phyloP scores from a whole-genome alignment of 2,329 filamentous ascomycete species.

The Erysiphe pisi region DNA sequence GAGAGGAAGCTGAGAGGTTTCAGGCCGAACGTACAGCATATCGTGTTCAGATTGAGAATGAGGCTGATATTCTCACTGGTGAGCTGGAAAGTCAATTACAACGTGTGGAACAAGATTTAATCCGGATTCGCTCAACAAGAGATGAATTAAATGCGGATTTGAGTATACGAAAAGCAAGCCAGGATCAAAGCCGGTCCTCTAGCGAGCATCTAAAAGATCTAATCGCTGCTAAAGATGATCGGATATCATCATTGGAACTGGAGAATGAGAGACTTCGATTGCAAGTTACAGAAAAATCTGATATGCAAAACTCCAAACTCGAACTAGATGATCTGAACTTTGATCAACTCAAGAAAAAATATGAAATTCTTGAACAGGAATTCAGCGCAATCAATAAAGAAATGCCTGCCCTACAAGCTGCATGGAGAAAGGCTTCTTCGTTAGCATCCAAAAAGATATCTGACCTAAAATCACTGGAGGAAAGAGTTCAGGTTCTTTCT shows the following conservation, averaged over 20 bases:
- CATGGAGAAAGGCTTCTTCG: constrained; percentile 79
- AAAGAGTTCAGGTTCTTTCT: constrained; percentile 60
- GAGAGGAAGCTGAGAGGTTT: constrained; percentile 73
- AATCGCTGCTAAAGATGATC: constrained; percentile 63
- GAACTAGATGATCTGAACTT: constrained; percentile 50
- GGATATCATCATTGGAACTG: constrained; percentile 70
- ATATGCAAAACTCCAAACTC: constrained; percentile 38
- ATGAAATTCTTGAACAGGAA: constrained; percentile 64
- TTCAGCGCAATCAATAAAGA: constrained; percentile 78
- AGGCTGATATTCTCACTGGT: constrained; percentile 58
- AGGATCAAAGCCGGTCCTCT: constrained; percentile 63
- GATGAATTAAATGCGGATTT: constrained; percentile 81
- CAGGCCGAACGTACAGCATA: constrained; percentile 77
- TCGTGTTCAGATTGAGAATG: constrained; percentile 68
- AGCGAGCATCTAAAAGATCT: constrained; percentile 69
- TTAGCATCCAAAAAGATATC: constrained; percentile 77
- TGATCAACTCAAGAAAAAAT: constrained; percentile 64
- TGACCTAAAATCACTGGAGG: constrained; percentile 64
- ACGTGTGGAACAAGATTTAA: constrained; percentile 71
- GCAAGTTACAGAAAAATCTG: constrained; percentile 43
- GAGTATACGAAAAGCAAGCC: constrained; percentile 62
- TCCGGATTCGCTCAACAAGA: constrained; percentile 68
- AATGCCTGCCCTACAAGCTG: constrained; percentile 75
- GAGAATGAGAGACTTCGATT: constrained; percentile 62
- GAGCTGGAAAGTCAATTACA: constrained; percentile 77